Evolutionary conservation across 495 filamentous ascomycete species (phyloP).

Genomic region (Penicillium canariense): DNA sequence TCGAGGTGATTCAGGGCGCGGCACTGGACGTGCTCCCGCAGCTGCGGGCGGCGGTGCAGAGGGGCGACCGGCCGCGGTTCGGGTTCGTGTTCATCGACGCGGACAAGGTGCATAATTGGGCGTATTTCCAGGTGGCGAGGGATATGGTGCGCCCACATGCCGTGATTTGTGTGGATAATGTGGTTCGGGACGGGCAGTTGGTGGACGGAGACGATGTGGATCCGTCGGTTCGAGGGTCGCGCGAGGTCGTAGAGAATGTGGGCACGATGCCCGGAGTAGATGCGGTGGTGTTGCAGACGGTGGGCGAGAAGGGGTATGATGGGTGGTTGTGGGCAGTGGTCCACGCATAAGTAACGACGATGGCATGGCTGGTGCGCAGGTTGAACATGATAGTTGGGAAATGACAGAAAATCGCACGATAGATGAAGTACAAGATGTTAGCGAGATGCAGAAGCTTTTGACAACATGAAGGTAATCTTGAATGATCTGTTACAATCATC

Average conservation of each 20-base stretch:
- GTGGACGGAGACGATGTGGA: no score
- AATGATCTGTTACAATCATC: no score
- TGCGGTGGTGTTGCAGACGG: constrained; percentile 48
- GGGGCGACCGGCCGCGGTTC: constrained; percentile 32
- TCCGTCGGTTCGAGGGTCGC: background rate
- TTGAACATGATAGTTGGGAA: no score
- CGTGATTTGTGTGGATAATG: constrained; percentile 49
- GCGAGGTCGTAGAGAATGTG: constrained; percentile 40
- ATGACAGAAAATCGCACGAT: no score
- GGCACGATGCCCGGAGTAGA: constrained; percentile 46
- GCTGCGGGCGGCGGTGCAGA: constrained; percentile 32
- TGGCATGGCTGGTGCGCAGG: no score
- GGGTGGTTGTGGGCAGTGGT: constrained; percentile 42
- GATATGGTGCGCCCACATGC: constrained; percentile 36
- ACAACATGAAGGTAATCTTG: no score
- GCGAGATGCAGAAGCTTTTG: no score
- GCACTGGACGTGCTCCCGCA: constrained; percentile 43
- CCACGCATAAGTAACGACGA: no score
- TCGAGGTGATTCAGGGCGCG: constrained; percentile 45
- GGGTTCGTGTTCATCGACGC: constrained; percentile 55
- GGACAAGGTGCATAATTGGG: constrained; percentile 45
- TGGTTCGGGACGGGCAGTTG: constrained; percentile 34
- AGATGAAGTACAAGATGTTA: no score
- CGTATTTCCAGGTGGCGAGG: constrained; percentile 39
- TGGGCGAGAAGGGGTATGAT: constrained; percentile 53